These are phyloP conservation scores for Aspergillus candidus DNA, from an alignment of 2,329 filamentous ascomycete species.

Conservation along the genomic window DNA sequence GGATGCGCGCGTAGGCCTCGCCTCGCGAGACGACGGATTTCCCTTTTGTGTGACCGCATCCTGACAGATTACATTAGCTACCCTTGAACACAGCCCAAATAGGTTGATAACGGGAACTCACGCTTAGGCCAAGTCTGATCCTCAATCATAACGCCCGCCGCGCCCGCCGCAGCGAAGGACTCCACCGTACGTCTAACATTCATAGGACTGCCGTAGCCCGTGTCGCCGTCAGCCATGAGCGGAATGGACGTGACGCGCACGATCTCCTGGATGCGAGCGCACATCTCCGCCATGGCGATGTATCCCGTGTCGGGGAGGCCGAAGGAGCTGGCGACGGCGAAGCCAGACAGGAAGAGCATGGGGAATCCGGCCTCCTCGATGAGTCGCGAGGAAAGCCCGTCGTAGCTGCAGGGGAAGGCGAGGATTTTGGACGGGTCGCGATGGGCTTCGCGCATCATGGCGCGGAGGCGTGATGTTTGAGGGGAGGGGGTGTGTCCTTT, in stretches of 20 bases:
- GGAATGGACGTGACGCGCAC: conserved; percentile 36
- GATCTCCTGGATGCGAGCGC: conserved; percentile 41
- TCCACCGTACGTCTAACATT: conserved; percentile 44
- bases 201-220: conserved; percentile 45
- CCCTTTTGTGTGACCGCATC: conserved; percentile 44
- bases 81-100: not conserved
- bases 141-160: conserved; percentile 40
- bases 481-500: conserved; percentile 34
- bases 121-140: conserved; percentile 47
- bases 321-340: conserved; percentile 36
- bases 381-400: conserved; percentile 40
- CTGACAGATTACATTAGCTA: conserved; percentile 15
- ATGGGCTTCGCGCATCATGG: conserved; percentile 31
- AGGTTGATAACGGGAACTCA: conserved; percentile 11
- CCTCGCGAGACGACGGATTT: conserved; percentile 42
- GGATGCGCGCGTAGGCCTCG: conserved; percentile 43
- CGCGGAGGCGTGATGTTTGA: conserved; percentile 31
- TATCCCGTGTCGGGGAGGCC: conserved; percentile 46
- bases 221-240: conserved; percentile 44
- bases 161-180: conserved; percentile 38
- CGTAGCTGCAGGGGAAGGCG: conserved; percentile 41
- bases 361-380: conserved; percentile 45
- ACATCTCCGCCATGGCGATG: conserved; percentile 45
- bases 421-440: conserved; percentile 40
- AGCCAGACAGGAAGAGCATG: conserved; percentile 42